phyloP scores from a whole-genome alignment of 305 asterid species.

The Fraxinus xanthoxyloides region DNA sequence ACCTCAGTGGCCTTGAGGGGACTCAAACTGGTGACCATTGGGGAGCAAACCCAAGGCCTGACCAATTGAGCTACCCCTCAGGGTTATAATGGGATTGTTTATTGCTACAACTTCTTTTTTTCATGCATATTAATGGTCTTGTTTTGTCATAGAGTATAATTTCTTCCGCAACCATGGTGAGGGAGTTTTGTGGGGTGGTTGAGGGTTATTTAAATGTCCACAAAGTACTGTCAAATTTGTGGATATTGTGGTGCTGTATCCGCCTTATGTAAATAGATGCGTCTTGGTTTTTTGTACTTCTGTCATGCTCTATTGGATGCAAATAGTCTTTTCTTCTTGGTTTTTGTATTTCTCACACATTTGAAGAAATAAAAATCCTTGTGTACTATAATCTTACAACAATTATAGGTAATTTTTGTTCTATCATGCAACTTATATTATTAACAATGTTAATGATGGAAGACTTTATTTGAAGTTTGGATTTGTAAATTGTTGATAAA shows the following conservation, averaged over 20 bases:
- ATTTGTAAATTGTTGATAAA: neutral
- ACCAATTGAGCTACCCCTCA: too few species aligned
- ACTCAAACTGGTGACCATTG: too few species aligned
- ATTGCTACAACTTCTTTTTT: neutral
- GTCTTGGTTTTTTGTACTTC: neutral
- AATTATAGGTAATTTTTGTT: neutral
- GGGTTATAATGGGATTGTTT: neutral
- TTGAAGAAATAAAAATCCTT: neutral
- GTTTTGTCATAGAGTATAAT: neutral
- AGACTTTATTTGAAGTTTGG: neutral
- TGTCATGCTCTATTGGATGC: neutral
- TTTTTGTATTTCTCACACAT: neutral
- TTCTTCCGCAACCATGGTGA: neutral
- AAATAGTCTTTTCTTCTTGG: neutral
- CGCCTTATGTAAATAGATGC: neutral
- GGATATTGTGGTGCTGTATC: neutral
- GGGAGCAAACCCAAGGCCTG: too few species aligned
- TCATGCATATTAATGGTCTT: neutral
- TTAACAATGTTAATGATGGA: neutral
- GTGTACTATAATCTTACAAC: neutral
- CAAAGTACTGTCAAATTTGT: neutral
- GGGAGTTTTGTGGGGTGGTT: neutral
- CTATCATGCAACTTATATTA: neutral
- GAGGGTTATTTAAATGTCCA: neutral
- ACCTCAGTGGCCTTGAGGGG: too few species aligned